A percentile compares a stretch with the other conserved stretches of the same genome.
Evolutionary conservation across 805 yeast species (phyloP).

Genomic region (Starmerella kuoi): DNA sequence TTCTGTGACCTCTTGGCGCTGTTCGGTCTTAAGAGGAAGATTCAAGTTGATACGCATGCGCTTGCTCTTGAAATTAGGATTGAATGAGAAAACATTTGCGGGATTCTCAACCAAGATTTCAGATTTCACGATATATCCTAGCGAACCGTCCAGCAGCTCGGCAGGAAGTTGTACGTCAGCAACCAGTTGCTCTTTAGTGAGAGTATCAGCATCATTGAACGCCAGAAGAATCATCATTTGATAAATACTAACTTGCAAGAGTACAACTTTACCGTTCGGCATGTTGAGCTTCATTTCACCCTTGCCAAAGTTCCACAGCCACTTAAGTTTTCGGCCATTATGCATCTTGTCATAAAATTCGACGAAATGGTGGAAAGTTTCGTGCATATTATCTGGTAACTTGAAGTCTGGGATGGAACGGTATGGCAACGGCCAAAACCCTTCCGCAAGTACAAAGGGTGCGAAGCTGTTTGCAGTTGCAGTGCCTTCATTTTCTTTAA

Average conservation of each 20-base stretch:
- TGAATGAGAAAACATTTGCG: slow-evolving; percentile 48
- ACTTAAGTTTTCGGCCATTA: slow-evolving; percentile 75
- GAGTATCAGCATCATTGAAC: slow-evolving; percentile 57
- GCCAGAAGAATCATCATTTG: slow-evolving; percentile 80
- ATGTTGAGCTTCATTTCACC: slow-evolving; percentile 84
- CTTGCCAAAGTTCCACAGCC: slow-evolving; percentile 93
- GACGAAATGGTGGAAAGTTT: slow-evolving; percentile 55
- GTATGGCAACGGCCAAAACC: slow-evolving; percentile 71
- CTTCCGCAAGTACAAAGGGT: slow-evolving; percentile 71
- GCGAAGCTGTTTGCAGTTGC: slow-evolving; percentile 39
- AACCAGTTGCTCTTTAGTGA: slow-evolving; percentile 47
- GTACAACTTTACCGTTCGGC: slow-evolving; percentile 45
- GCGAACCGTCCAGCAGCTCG: slow-evolving; percentile 59
- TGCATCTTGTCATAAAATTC: slow-evolving; percentile 62
- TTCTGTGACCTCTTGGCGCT: slow-evolving; percentile 57
- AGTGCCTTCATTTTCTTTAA: slow-evolving; percentile 33
- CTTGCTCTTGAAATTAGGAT: slow-evolving; percentile 72
- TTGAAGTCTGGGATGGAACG: slow-evolving; percentile 36
- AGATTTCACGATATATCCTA: slow-evolving; percentile 67
- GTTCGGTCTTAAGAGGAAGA: slow-evolving; percentile 44
- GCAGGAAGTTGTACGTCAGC: slow-evolving; percentile 57
- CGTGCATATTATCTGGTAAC: slow-evolving; percentile 56
- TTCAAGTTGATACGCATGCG: slow-evolving; percentile 70
- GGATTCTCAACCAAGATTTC: slow-evolving; percentile 61
- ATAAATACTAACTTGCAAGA: slow-evolving; percentile 65